Base-by-base conservation (phyloP, 345 rosid genomes). In the Raphanus sativus region DNA sequence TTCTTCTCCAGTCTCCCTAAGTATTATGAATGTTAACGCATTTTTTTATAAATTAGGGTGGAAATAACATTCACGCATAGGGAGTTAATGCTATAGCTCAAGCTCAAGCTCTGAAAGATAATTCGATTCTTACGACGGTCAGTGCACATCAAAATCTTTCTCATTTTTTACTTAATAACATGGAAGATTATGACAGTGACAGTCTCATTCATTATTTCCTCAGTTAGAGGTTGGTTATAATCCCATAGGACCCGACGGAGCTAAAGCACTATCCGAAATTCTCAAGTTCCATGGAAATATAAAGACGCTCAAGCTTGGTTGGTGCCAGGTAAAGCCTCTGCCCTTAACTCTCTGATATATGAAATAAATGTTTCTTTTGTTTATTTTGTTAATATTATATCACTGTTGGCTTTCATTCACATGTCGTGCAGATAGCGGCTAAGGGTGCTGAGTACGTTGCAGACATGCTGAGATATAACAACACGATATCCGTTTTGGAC, bases 191-290 rank as follows among this genome's bases (percentile, higher is more conserved):
- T 69, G 77, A 45, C 56, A 55, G 4, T 63, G 9, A 12, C 12
- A 65, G 11, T 34, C 36, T 73, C 8, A 24, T 38, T 73, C 8
- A 17, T 48, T 72, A 59, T 58, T 33, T 80, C 78, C 65, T 36
- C 89, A 91, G 98, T 83, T 94, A 86, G 98, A 91, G 73, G 73
- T 89, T 71, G 93, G 97, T 81, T 94, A 94, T 83, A 94, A 94
- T 85, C 98, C 98, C 67, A 85, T 90, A 55, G 97, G 96, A 68
- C 82, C 93, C 0, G 92, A 94, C 17, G 97, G 97, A 62, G 93
- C 90, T 32, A 90, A 90, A 86, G 93, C 88, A 34, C 69, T 91
- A 82, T 85, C 87, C 2, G 98, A 94, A 75, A 85, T 91, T 82
- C 95, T 94, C 8, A 94, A 94, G 89, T 94, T 94, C 79, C 88